A percentile compares a stretch with the other conserved stretches of the same genome.
Conservation (phyloP, 805 yeast genomes). For the Candida germanica region DNA sequence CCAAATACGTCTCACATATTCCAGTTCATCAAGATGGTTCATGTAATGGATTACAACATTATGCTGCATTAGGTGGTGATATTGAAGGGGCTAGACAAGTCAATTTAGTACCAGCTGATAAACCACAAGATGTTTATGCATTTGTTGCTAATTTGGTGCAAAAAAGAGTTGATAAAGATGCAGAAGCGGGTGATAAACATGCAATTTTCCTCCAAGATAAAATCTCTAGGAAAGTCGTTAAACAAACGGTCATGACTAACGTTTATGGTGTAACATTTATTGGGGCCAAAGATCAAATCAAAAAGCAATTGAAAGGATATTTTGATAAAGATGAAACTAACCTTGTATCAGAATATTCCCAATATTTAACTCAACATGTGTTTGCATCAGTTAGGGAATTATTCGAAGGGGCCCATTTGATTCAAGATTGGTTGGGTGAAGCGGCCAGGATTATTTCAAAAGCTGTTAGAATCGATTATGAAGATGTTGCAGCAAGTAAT, state of each 20-base stretch:
- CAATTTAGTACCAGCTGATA: constrained; percentile 64
- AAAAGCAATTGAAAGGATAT: constrained; percentile 65
- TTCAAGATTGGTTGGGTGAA: constrained; percentile 94
- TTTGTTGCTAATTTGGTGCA: constrained; percentile 66
- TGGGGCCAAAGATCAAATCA: constrained; percentile 89
- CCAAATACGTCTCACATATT: constrained; percentile 61
- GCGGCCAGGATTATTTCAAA: constrained; percentile 79
- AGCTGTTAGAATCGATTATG: constrained; percentile 60
- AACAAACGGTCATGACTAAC: constrained; percentile 97
- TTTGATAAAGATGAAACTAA: constrained; percentile 44
- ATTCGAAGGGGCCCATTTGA: constrained; percentile 87
- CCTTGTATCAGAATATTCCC: constrained; percentile 31
- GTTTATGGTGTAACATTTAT: constrained; percentile 95
- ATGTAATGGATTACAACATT: constrained; percentile 82
- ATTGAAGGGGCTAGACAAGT: constrained; percentile 79
- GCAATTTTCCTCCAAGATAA: constrained; percentile 59
- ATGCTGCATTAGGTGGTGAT: constrained; percentile 87
- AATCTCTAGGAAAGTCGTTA: constrained; percentile 82
- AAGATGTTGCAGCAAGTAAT: constrained; percentile 34
- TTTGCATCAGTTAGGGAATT: constrained; percentile 81
- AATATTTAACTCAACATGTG: constrained; percentile 73
- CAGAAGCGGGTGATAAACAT: constrained; percentile 48
- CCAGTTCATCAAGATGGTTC: constrained; percentile 89
- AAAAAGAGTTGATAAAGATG: constrained; percentile 51
- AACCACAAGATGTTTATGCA: constrained; percentile 75